These are phyloP conservation scores for Metschnikowia lochheadii DNA, from an alignment of 805 yeast genomes.

Conservation along the genomic window DNA sequence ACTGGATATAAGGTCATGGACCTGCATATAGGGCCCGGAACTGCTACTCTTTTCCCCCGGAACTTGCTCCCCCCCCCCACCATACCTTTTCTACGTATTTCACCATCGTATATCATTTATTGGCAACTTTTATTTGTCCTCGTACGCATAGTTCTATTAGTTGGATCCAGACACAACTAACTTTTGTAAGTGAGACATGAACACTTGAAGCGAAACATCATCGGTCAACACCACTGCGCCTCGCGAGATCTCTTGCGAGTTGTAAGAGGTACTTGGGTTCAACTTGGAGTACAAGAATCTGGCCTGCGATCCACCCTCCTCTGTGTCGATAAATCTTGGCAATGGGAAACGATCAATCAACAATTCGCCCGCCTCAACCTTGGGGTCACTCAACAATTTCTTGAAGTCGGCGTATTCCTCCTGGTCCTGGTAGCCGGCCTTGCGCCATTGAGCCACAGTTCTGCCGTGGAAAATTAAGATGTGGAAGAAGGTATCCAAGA, in stretches of 20 bases:
- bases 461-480: slow-evolving; percentile 94
- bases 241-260: slow-evolving; percentile 49
- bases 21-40: background rate
- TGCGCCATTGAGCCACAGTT: slow-evolving; percentile 94
- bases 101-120: background rate
- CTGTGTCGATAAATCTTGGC: slow-evolving; percentile 95
- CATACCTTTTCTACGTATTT: no score
- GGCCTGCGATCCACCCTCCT: slow-evolving; percentile 98
- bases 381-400: slow-evolving; percentile 81
- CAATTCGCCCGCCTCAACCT: slow-evolving; percentile 86
- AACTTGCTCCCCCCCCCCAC: no score
- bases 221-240: slow-evolving; percentile 89
- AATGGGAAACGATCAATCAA: slow-evolving; percentile 93
- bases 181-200: slow-evolving; percentile 91
- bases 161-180: slow-evolving; percentile 62
- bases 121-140: background rate
- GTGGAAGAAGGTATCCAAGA: slow-evolving; percentile 95
- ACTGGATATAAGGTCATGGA: background rate
- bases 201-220: slow-evolving; percentile 91
- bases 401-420: slow-evolving; percentile 87
- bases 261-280: slow-evolving; percentile 87
- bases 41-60: background rate
- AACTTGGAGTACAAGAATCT: slow-evolving; percentile 91
- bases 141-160: slow-evolving; percentile 12
- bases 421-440: slow-evolving; percentile 88